Evolutionary conservation across 1,284 basidiomycete genomes (phyloP).

Genomic region (Fomitopsis schrenkii): DNA sequence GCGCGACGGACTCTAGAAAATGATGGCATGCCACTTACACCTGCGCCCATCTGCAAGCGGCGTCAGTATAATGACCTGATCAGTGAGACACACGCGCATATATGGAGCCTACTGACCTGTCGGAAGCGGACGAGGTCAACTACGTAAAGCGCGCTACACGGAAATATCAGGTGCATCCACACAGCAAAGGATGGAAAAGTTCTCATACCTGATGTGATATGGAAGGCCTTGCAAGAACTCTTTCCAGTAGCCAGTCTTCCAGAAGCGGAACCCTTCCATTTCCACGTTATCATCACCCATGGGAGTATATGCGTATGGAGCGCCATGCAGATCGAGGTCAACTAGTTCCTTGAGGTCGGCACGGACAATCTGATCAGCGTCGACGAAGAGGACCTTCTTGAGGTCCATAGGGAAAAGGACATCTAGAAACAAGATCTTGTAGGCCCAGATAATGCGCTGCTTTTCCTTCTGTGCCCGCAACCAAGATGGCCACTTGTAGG

Average conservation of each 20-base stretch:
- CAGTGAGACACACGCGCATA: neutral
- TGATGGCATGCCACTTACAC: slow-evolving; percentile 43
- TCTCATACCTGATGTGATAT: slow-evolving; percentile 85
- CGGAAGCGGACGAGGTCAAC: slow-evolving; percentile 96
- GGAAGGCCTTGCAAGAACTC: slow-evolving; percentile 78
- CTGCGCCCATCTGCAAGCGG: slow-evolving; percentile 63
- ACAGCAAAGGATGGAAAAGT: neutral
- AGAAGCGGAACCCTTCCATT: slow-evolving; percentile 98
- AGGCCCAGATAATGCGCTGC: slow-evolving; percentile 99
- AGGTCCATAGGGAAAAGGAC: slow-evolving; percentile 98
- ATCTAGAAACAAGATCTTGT: slow-evolving; percentile 98
- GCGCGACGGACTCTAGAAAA: neutral
- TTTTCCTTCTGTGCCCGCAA: slow-evolving; percentile 95
- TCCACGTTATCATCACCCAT: slow-evolving; percentile 96
- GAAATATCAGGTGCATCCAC: neutral
- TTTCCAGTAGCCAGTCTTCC: slow-evolving; percentile 96
- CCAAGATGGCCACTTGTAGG: slow-evolving; percentile 99
- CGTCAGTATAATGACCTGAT: slow-evolving; percentile 6
- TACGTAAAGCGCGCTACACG: slow-evolving; percentile 84
- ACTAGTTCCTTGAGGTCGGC: slow-evolving; percentile 93
- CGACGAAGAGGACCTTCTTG: slow-evolving; percentile 98
- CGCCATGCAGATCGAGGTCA: slow-evolving; percentile 86
- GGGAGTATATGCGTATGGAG: slow-evolving; percentile 92
- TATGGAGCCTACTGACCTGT: slow-evolving; percentile 43
- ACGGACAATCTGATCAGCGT: slow-evolving; percentile 96